Percentiles rank a stretch among this genome's conserved stretches.
These are phyloP conservation scores for Paracamarosporium sp. DNA, from an alignment of 2,329 filamentous ascomycete genomes.

Conservation along the genomic window DNA sequence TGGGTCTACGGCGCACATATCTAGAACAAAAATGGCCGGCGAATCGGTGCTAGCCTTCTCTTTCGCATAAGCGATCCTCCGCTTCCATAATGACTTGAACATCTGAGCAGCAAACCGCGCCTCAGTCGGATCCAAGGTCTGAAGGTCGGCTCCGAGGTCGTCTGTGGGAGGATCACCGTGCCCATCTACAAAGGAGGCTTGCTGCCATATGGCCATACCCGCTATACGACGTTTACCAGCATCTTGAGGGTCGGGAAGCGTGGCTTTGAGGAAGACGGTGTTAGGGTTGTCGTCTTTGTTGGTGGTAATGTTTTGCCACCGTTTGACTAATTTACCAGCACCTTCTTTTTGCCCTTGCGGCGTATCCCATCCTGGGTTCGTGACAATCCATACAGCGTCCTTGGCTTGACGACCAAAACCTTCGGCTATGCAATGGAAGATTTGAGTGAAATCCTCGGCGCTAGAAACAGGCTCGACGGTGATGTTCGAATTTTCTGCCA, in stretches of 20 bases:
- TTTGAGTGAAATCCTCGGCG: constrained; percentile 31
- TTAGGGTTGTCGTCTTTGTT: constrained; percentile 57
- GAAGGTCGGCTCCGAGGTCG: constrained; percentile 30
- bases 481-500: not conserved
- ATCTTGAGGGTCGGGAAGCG: constrained; percentile 46
- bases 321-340: constrained; percentile 48
- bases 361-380: constrained; percentile 64
- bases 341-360: constrained; percentile 50
- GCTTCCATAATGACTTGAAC: constrained; percentile 52
- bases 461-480: constrained; percentile 22
- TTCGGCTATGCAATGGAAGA: constrained; percentile 43
- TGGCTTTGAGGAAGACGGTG: constrained; percentile 63
- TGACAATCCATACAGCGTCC: constrained; percentile 59
- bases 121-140: constrained; percentile 52
- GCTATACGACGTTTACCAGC: constrained; percentile 46
- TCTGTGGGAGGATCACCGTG: constrained; percentile 50
- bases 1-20: constrained; percentile 57
- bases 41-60: constrained; percentile 47
- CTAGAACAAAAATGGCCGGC: constrained; percentile 58
- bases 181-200: constrained; percentile 58
- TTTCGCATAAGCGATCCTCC: constrained; percentile 49
- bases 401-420: constrained; percentile 59
- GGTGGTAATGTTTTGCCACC: constrained; percentile 50
- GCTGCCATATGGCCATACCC: constrained; percentile 63
- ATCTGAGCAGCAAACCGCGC: constrained; percentile 57